A percentile compares a stretch with the other conserved stretches of the same genome.
Conservation (phyloP, 371 early-diverging fungal species). For the Parasitella parasitica region DNA sequence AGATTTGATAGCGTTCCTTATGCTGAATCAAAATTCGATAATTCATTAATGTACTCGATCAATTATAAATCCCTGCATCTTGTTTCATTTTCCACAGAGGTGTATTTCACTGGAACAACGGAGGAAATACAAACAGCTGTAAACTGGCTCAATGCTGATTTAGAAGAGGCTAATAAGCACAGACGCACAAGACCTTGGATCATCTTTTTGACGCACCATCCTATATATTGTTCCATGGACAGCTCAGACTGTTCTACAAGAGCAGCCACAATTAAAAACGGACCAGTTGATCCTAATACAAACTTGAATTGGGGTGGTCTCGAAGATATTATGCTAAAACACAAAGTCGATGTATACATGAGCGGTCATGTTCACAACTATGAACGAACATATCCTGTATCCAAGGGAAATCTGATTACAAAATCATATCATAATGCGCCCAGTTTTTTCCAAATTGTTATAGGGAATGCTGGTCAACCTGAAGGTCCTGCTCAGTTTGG, state of each 20-base stretch:
- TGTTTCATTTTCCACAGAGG: constrained; percentile 45
- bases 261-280: constrained; percentile 31
- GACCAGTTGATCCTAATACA: constrained; percentile 7
- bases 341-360: constrained; percentile 32
- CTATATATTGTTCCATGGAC: constrained; percentile 15
- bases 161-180: constrained; percentile 34
- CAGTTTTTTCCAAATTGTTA: constrained; percentile 28
- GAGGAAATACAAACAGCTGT: constrained; percentile 32
- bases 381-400: constrained; percentile 30
- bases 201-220: constrained; percentile 42
- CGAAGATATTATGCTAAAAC: constrained; percentile 26
- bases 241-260: constrained; percentile 27
- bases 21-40: constrained; percentile 33
- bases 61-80: constrained; percentile 47
- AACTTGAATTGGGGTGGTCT: constrained; percentile 23
- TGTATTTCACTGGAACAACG: constrained; percentile 32
- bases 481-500: constrained; percentile 28
- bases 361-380: constrained; percentile 44
- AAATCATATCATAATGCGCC: constrained; percentile 41
- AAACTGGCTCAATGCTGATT: constrained; percentile 43
- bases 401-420: constrained; percentile 18
- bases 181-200: constrained; percentile 43
- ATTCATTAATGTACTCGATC: constrained; percentile 39
- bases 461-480: constrained; percentile 45
- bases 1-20: constrained; percentile 39